Evolutionary conservation across 495 filamentous ascomycete species (phyloP).

Genomic region (Aspergillus egyptiacus): DNA sequence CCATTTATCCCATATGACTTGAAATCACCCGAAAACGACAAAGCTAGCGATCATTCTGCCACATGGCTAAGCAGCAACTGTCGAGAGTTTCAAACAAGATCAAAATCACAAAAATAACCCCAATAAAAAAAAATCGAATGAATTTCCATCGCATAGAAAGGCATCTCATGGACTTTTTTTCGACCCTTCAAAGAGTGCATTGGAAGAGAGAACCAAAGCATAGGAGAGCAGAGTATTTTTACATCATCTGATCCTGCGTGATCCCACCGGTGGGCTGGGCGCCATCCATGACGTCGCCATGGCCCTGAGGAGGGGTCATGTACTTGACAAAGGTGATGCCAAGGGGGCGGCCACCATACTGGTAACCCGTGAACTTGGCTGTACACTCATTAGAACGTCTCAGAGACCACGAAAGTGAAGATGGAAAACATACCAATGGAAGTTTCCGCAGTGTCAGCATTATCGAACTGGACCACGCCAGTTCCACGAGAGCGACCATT

Average conservation of each 20-base stretch:
- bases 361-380: conserved; percentile 95
- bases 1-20: not conserved
- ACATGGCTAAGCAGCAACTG: not conserved
- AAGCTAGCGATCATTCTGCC: not conserved
- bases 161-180: conserved; percentile 15
- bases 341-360: conserved; percentile 92
- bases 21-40: not conserved
- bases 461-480: conserved; percentile 91
- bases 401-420: not conserved
- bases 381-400: conserved; percentile 14
- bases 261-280: conserved; percentile 62
- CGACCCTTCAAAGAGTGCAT: conserved; percentile 1
- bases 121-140: too few relatives aligned
- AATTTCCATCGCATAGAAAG: conserved; percentile 21
- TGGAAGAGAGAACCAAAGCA: conserved; percentile 4
- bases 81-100: conserved; percentile 44
- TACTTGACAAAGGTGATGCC: conserved; percentile 92
- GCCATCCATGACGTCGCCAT: conserved; percentile 73
- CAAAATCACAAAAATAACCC: conserved; percentile 68
- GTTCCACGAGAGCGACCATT: conserved; percentile 93
- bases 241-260: conserved; percentile 99
- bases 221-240: conserved; percentile 24
- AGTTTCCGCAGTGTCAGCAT: conserved; percentile 76
- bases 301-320: conserved; percentile 53
- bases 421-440: conserved; percentile 64